Evolutionary conservation across 352 stramenopile species (phyloP).

Genomic region (Phytophthora sojae): DNA sequence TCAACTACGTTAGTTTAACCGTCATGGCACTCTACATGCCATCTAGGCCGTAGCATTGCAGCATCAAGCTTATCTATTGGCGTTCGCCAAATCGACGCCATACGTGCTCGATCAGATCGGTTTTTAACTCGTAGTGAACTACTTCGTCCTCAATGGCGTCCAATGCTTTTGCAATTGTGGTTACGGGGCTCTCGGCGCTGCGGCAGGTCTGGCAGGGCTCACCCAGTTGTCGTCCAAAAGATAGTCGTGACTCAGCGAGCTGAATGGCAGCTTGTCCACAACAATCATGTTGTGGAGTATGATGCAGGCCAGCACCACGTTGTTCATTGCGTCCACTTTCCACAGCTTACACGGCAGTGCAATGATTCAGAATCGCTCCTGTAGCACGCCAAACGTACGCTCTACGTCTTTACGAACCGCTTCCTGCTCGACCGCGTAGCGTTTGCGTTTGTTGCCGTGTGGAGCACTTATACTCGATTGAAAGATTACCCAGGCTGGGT

Average conservation of each 20-base stretch:
- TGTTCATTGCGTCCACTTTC: neutral
- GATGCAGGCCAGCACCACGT: neutral
- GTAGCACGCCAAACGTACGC: neutral
- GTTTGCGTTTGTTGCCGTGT: neutral
- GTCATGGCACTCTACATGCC: neutral
- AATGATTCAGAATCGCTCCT: neutral
- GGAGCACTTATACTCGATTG: neutral
- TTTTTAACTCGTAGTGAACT: conserved; percentile 15
- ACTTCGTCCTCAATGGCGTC: conserved; percentile 7
- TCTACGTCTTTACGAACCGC: neutral
- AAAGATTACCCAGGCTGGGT: neutral
- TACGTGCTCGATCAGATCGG: conserved; percentile 19
- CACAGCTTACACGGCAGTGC: neutral
- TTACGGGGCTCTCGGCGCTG: neutral
- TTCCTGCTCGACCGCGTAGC: neutral
- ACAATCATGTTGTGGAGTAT: conserved; percentile 7
- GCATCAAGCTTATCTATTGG: neutral
- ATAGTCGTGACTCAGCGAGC: conserved; percentile 4
- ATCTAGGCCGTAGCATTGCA: neutral
- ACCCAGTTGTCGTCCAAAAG: conserved; percentile 15
- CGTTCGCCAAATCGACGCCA: conserved; percentile 16
- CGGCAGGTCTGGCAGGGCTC: neutral
- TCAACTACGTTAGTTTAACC: conserved; percentile 1
- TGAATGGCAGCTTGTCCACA: neutral
- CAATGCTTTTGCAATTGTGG: conserved; percentile 7